Conservation (phyloP, 2,329 filamentous ascomycete species). For the Talaromyces marneffei region DNA sequence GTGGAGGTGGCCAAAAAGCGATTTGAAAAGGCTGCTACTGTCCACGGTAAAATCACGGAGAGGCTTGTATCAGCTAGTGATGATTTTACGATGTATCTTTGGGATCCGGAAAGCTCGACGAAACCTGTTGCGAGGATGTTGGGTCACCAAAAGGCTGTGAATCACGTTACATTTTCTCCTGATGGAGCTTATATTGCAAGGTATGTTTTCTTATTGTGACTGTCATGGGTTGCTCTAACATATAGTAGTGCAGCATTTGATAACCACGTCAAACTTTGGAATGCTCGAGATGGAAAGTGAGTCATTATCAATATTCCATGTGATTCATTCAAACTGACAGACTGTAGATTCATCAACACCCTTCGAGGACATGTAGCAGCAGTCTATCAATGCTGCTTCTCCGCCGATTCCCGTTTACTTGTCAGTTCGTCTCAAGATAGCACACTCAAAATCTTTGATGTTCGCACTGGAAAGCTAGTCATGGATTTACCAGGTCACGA, state of each 20-base stretch:
- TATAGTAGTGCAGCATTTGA: constrained; percentile 70
- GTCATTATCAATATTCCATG: constrained; percentile 16
- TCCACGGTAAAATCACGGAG: constrained; percentile 72
- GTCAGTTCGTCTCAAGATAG: constrained; percentile 88
- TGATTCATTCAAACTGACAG: constrained; percentile 6
- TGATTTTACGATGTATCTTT: constrained; percentile 94
- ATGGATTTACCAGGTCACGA: constrained; percentile 82
- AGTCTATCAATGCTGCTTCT: constrained; percentile 90
- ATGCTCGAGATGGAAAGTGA: constrained; percentile 60
- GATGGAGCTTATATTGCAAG: constrained; percentile 76
- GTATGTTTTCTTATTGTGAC: background rate
- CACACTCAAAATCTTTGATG: constrained; percentile 92
- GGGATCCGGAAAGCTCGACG: constrained; percentile 71
- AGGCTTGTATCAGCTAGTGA: constrained; percentile 85
- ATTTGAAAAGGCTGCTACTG: constrained; percentile 77
- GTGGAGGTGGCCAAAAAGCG: constrained; percentile 68
- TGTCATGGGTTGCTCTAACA: background rate
- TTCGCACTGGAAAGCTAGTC: constrained; percentile 73
- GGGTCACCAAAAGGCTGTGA: constrained; percentile 96
- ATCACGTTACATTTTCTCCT: constrained; percentile 89
- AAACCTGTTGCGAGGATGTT: constrained; percentile 83
- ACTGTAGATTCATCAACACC: constrained; percentile 69
- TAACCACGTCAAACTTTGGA: constrained; percentile 93
- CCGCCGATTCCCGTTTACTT: constrained; percentile 80
- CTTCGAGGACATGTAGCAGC: constrained; percentile 84